Base-by-base conservation (phyloP, 495 filamentous ascomycete species). In the Neurospora tetraspora region DNA sequence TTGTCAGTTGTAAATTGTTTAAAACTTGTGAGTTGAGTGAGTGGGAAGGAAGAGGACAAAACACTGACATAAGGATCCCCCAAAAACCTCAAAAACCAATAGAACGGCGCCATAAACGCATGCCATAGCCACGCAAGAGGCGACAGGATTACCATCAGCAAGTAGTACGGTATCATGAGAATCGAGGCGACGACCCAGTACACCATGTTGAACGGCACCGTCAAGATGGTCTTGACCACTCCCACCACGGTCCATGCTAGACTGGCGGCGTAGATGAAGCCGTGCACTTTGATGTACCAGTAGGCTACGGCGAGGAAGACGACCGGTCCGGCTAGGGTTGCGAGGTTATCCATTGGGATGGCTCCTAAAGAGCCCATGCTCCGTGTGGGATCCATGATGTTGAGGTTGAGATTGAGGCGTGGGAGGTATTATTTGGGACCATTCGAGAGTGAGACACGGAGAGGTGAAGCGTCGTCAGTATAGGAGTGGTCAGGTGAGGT, bases 301-400 rank as follows among this genome's bases (percentile, higher is more conserved):
- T 53, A 53, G 9, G 45, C 45, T 10, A 53, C 45, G 45, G 45
- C 45, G 45, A 53, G 59, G 6, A 39, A 68, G 72, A n/a, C 71
- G 69, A 71, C 12, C 4, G 39, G 7, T 23, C 83, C 74, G 39
- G 82, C 80, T 42, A 88, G 80, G 1, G 80, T 36, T 6, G 83
- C 78, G 70, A 53, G 45, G 20, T 53, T 53, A 4, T 53, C 45
- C 45, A 53, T 9, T 11, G n/a, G 45, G 45, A 53, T 53, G 20
- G 45, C 45, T 23, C 45, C 45, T 14, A 53, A 20, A 53, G 45
- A 53, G 45, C 45, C 45, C 20, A 53, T 27, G 45, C 45, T 53
- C 20, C 45, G 20, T 10, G 45, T 53, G 9, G 20, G 45, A 27
- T 53, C 45, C 45, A 53, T 53, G 45, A 53, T 53, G 45, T 1